A percentile compares a stretch with the other conserved stretches of the same genome.
phyloP scores from a whole-genome alignment of 129 eudicot genomes.

The Calendula officinalis region DNA sequence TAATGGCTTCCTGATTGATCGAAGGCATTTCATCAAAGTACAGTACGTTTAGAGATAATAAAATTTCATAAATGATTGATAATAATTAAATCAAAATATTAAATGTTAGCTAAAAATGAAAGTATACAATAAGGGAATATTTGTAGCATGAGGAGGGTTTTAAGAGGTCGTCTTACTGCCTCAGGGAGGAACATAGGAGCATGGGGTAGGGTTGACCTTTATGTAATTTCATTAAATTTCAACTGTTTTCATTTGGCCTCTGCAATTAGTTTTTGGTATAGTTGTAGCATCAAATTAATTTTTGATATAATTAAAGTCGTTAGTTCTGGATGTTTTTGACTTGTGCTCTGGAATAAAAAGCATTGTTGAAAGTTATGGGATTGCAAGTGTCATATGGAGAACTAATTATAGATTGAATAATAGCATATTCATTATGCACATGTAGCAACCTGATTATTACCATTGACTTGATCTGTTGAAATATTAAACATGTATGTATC shows the following conservation, averaged over 20 bases:
- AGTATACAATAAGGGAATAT: background rate
- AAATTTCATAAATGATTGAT: slow-evolving; percentile 4
- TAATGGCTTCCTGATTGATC: slow-evolving; percentile 8
- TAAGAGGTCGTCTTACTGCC: background rate
- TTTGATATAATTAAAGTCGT: background rate
- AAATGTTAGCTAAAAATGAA: background rate
- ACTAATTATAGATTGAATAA: background rate
- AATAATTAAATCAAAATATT: slow-evolving; percentile 1
- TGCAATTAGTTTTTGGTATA: slow-evolving; percentile 5
- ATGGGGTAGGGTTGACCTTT: slow-evolving; percentile 3
- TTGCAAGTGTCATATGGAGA: background rate
- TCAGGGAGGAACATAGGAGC: slow-evolving; percentile 11
- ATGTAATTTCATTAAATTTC: background rate
- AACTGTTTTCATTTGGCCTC: background rate
- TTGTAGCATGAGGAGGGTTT: slow-evolving; percentile 15
- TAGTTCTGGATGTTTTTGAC: too few species aligned
- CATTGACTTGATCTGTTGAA: background rate
- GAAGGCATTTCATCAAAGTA: slow-evolving; percentile 10
- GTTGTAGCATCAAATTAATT: background rate
- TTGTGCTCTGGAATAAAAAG: too few species aligned
- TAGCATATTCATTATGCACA: background rate
- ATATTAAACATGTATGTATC: background rate
- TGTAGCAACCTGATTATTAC: background rate
- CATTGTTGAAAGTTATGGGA: slow-evolving; percentile 1
- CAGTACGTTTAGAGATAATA: background rate